Percentiles rank a stretch among this genome's conserved stretches.
Evolutionary conservation across 768 basidiomycete genomes (phyloP).

Genomic region (Boletus tomentosulus): DNA sequence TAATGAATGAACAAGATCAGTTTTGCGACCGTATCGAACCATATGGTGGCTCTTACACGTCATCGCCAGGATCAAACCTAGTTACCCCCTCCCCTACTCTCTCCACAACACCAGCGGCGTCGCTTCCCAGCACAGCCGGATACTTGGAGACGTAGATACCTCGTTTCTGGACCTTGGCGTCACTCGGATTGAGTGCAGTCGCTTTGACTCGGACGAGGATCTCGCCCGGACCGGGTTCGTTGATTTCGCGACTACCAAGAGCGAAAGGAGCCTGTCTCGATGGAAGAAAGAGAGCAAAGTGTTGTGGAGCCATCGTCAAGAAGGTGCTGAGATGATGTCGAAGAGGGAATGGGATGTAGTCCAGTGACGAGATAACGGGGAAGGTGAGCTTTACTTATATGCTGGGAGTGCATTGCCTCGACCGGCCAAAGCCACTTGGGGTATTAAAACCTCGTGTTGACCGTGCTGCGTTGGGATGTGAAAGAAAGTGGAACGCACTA

Average conservation of each 20-base stretch:
- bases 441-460: slow-evolving; percentile 34
- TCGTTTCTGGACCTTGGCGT: slow-evolving; percentile 47
- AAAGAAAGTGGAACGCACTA: slow-evolving; percentile 24
- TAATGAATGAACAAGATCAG: slow-evolving; percentile 23
- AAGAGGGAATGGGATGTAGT: slow-evolving; percentile 12
- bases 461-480: slow-evolving; percentile 30
- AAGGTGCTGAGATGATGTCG: slow-evolving; percentile 4
- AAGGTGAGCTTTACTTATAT: slow-evolving; percentile 26
- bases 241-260: slow-evolving; percentile 33
- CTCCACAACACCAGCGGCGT: slow-evolving; percentile 49
- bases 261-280: slow-evolving; percentile 34
- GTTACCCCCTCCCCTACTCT: slow-evolving; percentile 50
- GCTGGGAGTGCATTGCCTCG: slow-evolving; percentile 28
- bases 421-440: slow-evolving; percentile 19
- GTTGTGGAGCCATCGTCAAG: slow-evolving; percentile 24
- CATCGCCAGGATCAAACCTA: slow-evolving; percentile 47
- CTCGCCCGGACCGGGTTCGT: slow-evolving; percentile 43
- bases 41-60: slow-evolving; percentile 39
- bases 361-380: slow-evolving; percentile 18
- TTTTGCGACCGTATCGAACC: slow-evolving; percentile 5
- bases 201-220: slow-evolving; percentile 46
- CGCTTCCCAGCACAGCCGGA: slow-evolving; percentile 46
- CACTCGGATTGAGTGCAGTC: slow-evolving; percentile 49
- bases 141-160: slow-evolving; percentile 37
- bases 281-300: slow-evolving; percentile 30